Evolutionary conservation across 768 basidiomycete species (phyloP), one percentile per base, ranked within the genome.

Genomic region (Phylloporus rhodoxanthus): DNA sequence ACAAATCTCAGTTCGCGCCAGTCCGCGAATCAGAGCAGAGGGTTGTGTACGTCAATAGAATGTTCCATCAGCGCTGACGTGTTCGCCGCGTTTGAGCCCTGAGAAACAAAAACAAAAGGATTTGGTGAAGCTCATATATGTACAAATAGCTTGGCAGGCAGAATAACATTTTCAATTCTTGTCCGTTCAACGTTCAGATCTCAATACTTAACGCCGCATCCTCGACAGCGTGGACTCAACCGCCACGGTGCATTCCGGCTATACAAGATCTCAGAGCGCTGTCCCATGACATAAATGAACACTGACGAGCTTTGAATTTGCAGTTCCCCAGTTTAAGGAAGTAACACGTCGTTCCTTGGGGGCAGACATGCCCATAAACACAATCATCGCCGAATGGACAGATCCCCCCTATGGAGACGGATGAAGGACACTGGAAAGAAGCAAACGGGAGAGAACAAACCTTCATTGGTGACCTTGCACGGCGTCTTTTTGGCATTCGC

Each of bases 301-400:
- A 71, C 71, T 52, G 53, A 84, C 83, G 70, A 64, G 78, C 82
- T 54, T 70, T 63, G 64, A 85, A 85, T 62, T 79, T 83, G 64
- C 84, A 85, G 48, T 68, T 76, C 17, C 77, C 77, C 41, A 74
- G 69, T 69, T 78, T 80, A 55, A 75, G 65, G 61, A 70, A 70
- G 51, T 75, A 74, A 59, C 84, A 85, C 25, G 65, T 65, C 57
- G 59, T 77, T 69, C 25, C 80, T 73, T 68, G 77, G 70, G 67
- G 68, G 21, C 68, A 69, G 20, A 52, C 32, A 44, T 69, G 68
- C 21, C 68, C 69, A 42, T 67, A 65, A 32, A 75, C 78, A 60
- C 83, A 85, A 4, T 72, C 71, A 40, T 82, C 80, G 10, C 79
- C 83, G 71, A 78, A 83, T 11, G 70, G 53, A 63, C 83, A 85